Conservation (phyloP, 495 filamentous ascomycete genomes). For the Neurospora tetrasperma region DNA sequence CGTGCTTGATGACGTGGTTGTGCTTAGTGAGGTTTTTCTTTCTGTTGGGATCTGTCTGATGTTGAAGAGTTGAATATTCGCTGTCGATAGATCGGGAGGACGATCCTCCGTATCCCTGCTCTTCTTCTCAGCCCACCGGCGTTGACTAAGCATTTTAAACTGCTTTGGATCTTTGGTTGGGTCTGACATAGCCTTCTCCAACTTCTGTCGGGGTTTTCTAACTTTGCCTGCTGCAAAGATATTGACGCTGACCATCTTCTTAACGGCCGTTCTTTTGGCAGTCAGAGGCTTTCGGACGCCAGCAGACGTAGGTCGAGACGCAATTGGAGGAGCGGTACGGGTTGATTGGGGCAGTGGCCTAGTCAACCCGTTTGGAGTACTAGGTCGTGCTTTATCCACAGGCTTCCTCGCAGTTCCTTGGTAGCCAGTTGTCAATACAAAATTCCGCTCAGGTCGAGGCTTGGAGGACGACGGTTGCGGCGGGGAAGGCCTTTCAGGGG, state of each 20-base stretch:
- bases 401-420: conserved; percentile 20
- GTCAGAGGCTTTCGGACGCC: conserved; percentile 1
- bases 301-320: neutral
- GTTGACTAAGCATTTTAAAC: conserved; percentile 13
- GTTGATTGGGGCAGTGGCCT: neutral
- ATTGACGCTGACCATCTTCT: conserved; percentile 10
- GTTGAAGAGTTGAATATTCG: conserved; percentile 4
- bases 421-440: conserved; percentile 15
- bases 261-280: conserved; percentile 14
- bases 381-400: neutral
- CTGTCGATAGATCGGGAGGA: conserved; percentile 10
- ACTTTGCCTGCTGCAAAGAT: conserved; percentile 21
- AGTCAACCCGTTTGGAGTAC: neutral
- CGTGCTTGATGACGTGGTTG: neutral
- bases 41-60: conserved; percentile 3
- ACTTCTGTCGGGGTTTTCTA: conserved; percentile 7
- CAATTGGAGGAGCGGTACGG: neutral
- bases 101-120: conserved; percentile 21
- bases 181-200: conserved; percentile 25
- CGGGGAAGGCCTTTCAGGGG: neutral
- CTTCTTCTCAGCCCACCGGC: conserved; percentile 13
- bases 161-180: conserved; percentile 22
- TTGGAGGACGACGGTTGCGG: neutral
- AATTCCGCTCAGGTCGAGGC: neutral
- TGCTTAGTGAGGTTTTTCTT: neutral